Conservation (phyloP, 1,284 basidiomycete genomes). For the Fomitopsis schrenkii region DNA sequence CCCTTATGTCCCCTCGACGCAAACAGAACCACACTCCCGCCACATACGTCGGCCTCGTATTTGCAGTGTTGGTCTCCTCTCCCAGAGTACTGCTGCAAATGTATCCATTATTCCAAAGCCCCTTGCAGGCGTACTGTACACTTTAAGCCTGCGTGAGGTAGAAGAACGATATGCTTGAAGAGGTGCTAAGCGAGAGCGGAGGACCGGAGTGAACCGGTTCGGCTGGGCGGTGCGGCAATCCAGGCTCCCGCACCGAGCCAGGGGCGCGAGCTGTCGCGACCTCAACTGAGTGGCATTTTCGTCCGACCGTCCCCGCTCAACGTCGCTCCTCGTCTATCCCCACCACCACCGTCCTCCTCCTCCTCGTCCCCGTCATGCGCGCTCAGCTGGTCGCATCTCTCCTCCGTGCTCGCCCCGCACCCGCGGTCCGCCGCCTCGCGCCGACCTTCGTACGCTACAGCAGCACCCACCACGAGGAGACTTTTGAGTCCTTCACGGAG, state of each 20-base stretch:
- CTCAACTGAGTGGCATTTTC: slow-evolving; percentile 19
- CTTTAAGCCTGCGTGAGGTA: not conserved
- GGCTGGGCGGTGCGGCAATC: slow-evolving; percentile 16
- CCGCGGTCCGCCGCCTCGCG: slow-evolving; percentile 31
- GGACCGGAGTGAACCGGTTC: slow-evolving; percentile 28
- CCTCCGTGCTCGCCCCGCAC: slow-evolving; percentile 49
- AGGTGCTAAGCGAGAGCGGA: not conserved
- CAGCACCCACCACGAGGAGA: slow-evolving; percentile 74
- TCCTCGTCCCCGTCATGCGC: slow-evolving; percentile 30
- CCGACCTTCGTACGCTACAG: slow-evolving; percentile 45
- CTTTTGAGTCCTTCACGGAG: slow-evolving; percentile 91
- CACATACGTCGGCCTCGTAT: not conserved
- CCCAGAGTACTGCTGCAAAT: not conserved
- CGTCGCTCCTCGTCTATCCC: slow-evolving; percentile 8
- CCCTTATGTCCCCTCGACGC: slow-evolving; percentile 15
- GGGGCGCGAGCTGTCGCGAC: slow-evolving; percentile 20
- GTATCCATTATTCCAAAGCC: not conserved
- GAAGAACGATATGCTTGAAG: not conserved
- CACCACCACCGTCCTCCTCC: not conserved
- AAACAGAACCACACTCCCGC: slow-evolving; percentile 29
- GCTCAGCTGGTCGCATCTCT: slow-evolving; percentile 47
- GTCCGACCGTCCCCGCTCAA: slow-evolving; percentile 13
- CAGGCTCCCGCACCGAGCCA: slow-evolving; percentile 16
- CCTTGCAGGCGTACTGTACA: not conserved
- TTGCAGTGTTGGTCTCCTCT: too few species aligned